Conservation (phyloP, 176 grass and related monocot species). For the Puya raimondii region DNA sequence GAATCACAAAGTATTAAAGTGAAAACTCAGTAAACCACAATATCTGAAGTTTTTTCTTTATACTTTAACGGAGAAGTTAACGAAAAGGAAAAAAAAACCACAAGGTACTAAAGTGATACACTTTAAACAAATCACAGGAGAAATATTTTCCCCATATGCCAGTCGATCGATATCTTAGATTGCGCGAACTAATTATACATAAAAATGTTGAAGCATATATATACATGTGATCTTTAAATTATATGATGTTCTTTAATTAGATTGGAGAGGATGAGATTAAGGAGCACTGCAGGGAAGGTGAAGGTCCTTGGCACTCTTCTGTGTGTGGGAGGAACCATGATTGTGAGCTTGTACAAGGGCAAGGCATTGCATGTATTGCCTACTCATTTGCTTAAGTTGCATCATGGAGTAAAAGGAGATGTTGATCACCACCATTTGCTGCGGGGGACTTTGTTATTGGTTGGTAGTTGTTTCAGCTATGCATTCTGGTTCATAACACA, state of each 20-base stretch:
- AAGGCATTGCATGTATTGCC: slow-evolving; percentile 17
- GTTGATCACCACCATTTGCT: slow-evolving; percentile 16
- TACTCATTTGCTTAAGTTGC: slow-evolving; percentile 15
- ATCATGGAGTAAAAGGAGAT: neutral
- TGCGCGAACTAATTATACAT: neutral
- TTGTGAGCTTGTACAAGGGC: slow-evolving; percentile 31
- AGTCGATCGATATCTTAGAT: neutral
- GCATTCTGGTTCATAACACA: slow-evolving; percentile 38
- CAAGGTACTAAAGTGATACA: too few relatives aligned
- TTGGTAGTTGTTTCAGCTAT: slow-evolving; percentile 26
- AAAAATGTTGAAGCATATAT: neutral
- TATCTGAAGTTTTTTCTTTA: too few relatives aligned
- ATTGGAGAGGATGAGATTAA: slow-evolving; percentile 26
- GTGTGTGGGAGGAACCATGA: slow-evolving; percentile 41
- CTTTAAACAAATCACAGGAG: too few relatives aligned
- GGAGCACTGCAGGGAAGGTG: slow-evolving; percentile 7
- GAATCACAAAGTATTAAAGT: too few relatives aligned
- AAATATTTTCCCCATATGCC: too few relatives aligned
- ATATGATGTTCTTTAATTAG: slow-evolving; percentile 8
- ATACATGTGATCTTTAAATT: too few relatives aligned
- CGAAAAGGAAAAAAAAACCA: too few relatives aligned
- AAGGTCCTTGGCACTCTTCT: slow-evolving; percentile 30
- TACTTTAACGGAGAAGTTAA: too few relatives aligned
- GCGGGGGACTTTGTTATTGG: slow-evolving; percentile 23
- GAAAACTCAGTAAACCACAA: too few relatives aligned